Percentiles rank a stretch among this genome's conserved stretches.
Evolutionary conservation across 331 rosid genomes (phyloP).

Genomic region (Rosa hybrid): DNA sequence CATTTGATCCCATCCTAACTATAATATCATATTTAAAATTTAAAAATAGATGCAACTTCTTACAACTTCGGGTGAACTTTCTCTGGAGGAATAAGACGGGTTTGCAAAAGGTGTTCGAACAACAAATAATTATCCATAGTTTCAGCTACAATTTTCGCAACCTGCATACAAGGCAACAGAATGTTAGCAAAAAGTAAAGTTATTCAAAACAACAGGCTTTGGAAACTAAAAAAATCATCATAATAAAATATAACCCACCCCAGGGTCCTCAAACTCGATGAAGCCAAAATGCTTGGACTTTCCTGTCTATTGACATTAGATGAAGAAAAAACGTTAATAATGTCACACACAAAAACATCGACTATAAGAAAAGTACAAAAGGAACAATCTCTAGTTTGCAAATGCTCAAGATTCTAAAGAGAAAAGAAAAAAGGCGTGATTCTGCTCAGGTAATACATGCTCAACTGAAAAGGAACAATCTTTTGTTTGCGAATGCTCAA

Average conservation of each 20-base stretch:
- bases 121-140: constrained; percentile 89
- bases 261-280: constrained; percentile 78
- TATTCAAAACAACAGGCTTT: not conserved
- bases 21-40: not conserved
- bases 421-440: not conserved
- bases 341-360: not conserved
- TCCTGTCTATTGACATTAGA: constrained; percentile 55
- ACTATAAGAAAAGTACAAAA: not conserved
- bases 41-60: constrained; percentile 23
- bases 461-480: not conserved
- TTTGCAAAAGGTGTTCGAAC: constrained; percentile 79
- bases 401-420: too few relatives aligned
- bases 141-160: constrained; percentile 84
- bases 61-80: constrained; percentile 74
- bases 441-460: not conserved
- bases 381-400: not conserved
- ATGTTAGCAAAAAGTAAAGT: constrained; percentile 5
- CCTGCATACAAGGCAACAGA: constrained; percentile 48
- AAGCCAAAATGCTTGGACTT: constrained; percentile 80
- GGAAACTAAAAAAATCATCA: not conserved
- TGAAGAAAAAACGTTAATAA: not conserved
- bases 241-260: constrained; percentile 45
- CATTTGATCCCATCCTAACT: not conserved
- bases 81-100: constrained; percentile 61
- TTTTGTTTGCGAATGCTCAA: not conserved